A percentile compares a stretch with the other conserved stretches of the same genome.
Evolutionary conservation across 2,329 filamentous ascomycete genomes (phyloP).

Genomic region (Ceratocystis ficicola): DNA sequence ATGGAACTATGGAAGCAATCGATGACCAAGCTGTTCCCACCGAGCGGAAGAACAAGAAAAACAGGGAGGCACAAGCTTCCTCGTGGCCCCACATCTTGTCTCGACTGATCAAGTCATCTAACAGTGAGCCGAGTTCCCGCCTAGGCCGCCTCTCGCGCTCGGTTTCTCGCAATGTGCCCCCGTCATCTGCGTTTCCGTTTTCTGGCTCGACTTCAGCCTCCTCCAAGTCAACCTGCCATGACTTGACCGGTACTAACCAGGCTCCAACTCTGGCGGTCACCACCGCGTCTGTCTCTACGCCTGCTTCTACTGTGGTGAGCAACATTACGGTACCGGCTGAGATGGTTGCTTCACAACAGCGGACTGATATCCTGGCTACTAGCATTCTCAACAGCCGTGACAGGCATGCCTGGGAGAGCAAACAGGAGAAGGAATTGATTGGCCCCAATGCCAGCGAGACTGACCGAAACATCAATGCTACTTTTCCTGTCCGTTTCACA

Average conservation of each 20-base stretch:
- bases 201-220: not conserved
- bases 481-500: conserved; percentile 17
- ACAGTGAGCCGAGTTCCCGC: not conserved
- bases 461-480: conserved; percentile 1
- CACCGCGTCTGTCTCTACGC: not conserved
- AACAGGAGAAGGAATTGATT: conserved; percentile 15
- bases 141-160: conserved; percentile 3
- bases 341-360: not conserved
- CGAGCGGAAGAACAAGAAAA: not conserved
- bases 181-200: not conserved
- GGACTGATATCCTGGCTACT: conserved; percentile 8
- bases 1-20: not conserved
- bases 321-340: conserved; percentile 4
- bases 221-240: conserved; percentile 8
- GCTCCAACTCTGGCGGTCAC: not conserved
- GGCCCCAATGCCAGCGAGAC: not conserved
- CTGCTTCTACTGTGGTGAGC: not conserved
- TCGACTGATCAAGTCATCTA: conserved; percentile 10
- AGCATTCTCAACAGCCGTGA: conserved; percentile 8
- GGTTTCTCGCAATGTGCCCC: not conserved
- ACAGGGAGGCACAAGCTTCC: not conserved
- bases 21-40: not conserved
- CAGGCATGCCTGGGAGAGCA: conserved; percentile 3
- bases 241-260: not conserved
- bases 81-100: conserved; percentile 16